phyloP scores from a whole-genome alignment of 257 asterid genomes.

The Leptodermis oblonga region DNA sequence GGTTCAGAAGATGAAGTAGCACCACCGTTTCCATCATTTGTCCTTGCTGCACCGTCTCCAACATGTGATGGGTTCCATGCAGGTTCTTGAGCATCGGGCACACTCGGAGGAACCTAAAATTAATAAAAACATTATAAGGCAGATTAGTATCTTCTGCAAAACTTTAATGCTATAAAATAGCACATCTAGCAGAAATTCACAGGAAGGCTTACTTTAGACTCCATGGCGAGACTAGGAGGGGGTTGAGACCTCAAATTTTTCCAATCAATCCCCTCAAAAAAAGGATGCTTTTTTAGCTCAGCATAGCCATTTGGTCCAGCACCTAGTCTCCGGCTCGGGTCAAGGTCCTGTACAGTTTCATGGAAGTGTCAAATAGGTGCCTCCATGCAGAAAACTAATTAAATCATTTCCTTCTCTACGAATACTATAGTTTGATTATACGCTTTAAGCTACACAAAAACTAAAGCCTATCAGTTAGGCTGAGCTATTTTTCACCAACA shows the following conservation, averaged over 20 bases:
- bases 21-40: constrained; percentile 51
- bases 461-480: neutral
- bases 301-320: constrained; percentile 82
- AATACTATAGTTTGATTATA: neutral
- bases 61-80: constrained; percentile 79
- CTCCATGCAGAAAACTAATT: neutral
- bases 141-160: neutral
- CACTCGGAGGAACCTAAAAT: constrained; percentile 42
- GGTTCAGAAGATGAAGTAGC: constrained; percentile 53
- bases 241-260: constrained; percentile 54
- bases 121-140: constrained; percentile 8
- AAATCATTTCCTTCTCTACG: neutral
- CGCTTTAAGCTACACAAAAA: neutral
- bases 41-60: constrained; percentile 60
- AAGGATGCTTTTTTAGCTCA: constrained; percentile 71
- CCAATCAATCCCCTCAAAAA: constrained; percentile 82
- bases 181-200: neutral
- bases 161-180: neutral
- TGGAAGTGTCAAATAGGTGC: constrained; percentile 7
- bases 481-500: constrained; percentile 9
- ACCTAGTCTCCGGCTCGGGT: constrained; percentile 91
- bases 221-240: constrained; percentile 74
- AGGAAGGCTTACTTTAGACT: constrained; percentile 51
- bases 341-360: constrained; percentile 56
- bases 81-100: constrained; percentile 61